Evolutionary conservation across 768 basidiomycete genomes (phyloP).

Genomic region (Leccinellum rugosiceps): DNA sequence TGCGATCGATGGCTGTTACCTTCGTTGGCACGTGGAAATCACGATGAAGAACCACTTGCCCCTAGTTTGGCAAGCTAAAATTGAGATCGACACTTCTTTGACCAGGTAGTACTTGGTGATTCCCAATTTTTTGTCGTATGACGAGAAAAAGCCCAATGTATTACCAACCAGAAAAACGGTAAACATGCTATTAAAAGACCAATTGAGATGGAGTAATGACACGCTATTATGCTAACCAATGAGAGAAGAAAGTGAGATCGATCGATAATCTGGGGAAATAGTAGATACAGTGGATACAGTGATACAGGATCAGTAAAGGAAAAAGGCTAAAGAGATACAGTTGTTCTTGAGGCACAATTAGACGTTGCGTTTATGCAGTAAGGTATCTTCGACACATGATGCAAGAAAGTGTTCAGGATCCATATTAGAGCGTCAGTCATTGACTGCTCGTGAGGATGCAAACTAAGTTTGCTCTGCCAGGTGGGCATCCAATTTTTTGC

Average conservation of each 20-base stretch:
- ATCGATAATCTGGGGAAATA: not conserved
- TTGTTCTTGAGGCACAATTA: constrained; percentile 16
- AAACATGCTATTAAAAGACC: constrained; percentile 1
- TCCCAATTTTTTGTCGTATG: not conserved
- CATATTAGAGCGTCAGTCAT: constrained; percentile 8
- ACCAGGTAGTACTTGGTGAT: not conserved
- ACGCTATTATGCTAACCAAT: not conserved
- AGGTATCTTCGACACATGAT: constrained; percentile 2
- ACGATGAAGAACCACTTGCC: not conserved
- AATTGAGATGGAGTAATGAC: constrained; percentile 5
- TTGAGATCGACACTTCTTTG: constrained; percentile 5
- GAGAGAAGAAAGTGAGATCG: not conserved
- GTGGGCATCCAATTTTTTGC: constrained; percentile 48
- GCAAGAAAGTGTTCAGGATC: constrained; percentile 10
- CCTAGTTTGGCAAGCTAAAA: not conserved
- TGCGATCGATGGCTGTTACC: not conserved
- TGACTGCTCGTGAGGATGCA: constrained; percentile 1
- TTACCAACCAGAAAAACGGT: not conserved
- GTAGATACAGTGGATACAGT: constrained; percentile 1
- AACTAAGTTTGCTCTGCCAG: constrained; percentile 33
- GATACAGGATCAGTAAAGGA: constrained; percentile 7
- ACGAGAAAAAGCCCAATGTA: constrained; percentile 2
- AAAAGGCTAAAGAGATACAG: constrained; percentile 13
- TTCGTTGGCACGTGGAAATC: constrained; percentile 10
- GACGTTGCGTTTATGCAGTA: constrained; percentile 17